Evolutionary conservation across 139 green algal genomes (phyloP), one percentile per base, ranked within the genome.

Genomic region (Ettlia oleoabundans): DNA sequence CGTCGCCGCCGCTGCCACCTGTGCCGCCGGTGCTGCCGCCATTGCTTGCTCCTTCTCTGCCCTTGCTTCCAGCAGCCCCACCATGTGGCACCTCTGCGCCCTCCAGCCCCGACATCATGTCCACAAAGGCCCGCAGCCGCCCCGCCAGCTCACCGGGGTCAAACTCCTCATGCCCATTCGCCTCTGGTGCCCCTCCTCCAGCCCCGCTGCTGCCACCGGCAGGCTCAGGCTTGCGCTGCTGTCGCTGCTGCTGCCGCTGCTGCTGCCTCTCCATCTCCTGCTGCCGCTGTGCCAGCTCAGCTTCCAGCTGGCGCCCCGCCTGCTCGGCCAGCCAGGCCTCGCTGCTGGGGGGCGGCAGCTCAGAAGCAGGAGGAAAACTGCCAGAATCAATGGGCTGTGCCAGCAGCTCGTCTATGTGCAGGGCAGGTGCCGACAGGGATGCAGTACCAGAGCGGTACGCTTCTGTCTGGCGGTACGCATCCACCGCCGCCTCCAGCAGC

Each of bases 101-200:
- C 66, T 95, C 87, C 30, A 82, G 38, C 8, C 85, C 79, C 13
- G 90, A 72, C 26, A 47, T 58, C 24, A 62, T 81, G 22, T 88
- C 82, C 40, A 95, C 42, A 82, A 95, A 95, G 0, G 63, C 72
- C 67, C 86, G 84, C 69, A 93, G 71, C 58, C 51, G 63, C 8
- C 37, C 37, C 6, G 82, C 82, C 67, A 94, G 30, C 69, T 89
- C 33, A 19, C 72, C 75, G 19, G 90, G 86, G 70, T 94, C 90
- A 66, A 92, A 90, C 19, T 83, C 53, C 21, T 63, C 41, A 40
- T 67, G n/a, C 30, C 38, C 40, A 2, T 33, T 26, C 4, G 51
- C n/a, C 53, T 35, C 62, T 69, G n/a, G n/a, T n/a, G n/a, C n/a
- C n/a, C n/a, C n/a, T n/a, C n/a, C n/a, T n/a, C n/a, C n/a, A n/a